These are phyloP conservation scores for Solanum tarapatanum DNA, from an alignment of 257 asterid genomes.

Conservation along the genomic window DNA sequence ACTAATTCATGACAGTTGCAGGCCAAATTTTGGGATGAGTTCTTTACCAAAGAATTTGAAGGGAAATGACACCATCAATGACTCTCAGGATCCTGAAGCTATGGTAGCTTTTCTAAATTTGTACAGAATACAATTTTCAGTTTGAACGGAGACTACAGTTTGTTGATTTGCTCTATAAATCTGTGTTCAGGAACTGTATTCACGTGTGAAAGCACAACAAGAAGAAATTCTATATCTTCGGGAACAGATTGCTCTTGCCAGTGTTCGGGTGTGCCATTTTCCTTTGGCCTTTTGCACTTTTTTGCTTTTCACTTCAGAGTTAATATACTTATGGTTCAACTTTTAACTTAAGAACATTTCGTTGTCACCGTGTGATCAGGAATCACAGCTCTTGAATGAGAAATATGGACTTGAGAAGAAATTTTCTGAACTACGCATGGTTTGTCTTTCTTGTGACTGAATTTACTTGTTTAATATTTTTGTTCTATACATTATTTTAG, in stretches of 20 bases:
- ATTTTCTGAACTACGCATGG: slow-evolving; percentile 87
- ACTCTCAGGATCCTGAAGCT: slow-evolving; percentile 51
- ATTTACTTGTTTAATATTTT: background rate
- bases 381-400: slow-evolving; percentile 72
- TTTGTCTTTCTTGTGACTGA: slow-evolving; percentile 20
- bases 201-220: slow-evolving; percentile 53
- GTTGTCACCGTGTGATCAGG: slow-evolving; percentile 30
- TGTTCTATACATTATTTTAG: background rate
- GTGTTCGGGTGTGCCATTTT: slow-evolving; percentile 52
- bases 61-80: slow-evolving; percentile 31
- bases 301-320: background rate
- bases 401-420: slow-evolving; percentile 66
- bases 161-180: slow-evolving; percentile 4
- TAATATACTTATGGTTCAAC: slow-evolving; percentile 3
- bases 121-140: background rate
- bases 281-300: background rate
- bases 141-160: background rate
- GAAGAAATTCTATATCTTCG: slow-evolving; percentile 60
- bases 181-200: slow-evolving; percentile 42
- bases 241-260: slow-evolving; percentile 74
- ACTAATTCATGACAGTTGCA: slow-evolving; percentile 14
- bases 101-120: slow-evolving; percentile 36
- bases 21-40: slow-evolving; percentile 41
- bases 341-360: slow-evolving; percentile 4
- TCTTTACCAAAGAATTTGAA: slow-evolving; percentile 31